Evolutionary conservation across 768 basidiomycete genomes (phyloP), one percentile per base, ranked within the genome.

Genomic region (Lactifluus volemus): DNA sequence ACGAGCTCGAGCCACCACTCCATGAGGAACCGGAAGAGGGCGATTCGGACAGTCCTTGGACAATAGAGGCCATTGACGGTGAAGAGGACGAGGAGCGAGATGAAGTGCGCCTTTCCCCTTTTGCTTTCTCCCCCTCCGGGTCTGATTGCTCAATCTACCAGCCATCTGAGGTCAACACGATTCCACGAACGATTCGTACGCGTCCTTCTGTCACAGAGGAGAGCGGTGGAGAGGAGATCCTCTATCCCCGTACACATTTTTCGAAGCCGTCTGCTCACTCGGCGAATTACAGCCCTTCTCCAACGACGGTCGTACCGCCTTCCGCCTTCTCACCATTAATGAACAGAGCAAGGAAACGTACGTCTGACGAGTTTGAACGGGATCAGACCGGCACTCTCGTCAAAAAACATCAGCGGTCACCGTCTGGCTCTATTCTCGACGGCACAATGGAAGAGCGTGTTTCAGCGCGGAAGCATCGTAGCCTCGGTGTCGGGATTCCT

Each of bases 171-270:
- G 65, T 79, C 44, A 75, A 78, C 52, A 71, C 75, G 8, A 68
- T 78, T 45, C 70, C 78, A 38, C 81, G 81, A 8, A 71, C 81
- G 11, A 72, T 88, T 55, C 83, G 86, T 49, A 69, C 75, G 49
- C 79, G 80, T 36, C 82, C 82, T 59, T 92, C 89, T 0, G 78
- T 83, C 60, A 81, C 88, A 8, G 86, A 89, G 65, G 91, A 92
- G 72, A 92, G 90, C 68, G 91, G 91, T 5, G 90, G 91, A 45
- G 91, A 93, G 72, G 91, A 93, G 72, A 92, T 93, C 61, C 74
- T 93, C 30, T 93, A 93, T 72, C 89, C 90, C 44, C 85, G 89
- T 59, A 83, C 67, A 15, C 70, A 73, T 25, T 64, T 55, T 12
- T 8, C 53, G 10, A 53, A 51, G 19, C 30, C 6, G 53, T 25